These are phyloP conservation scores for Scorias spongiosa DNA, from an alignment of 2,329 filamentous ascomycete species.

Conservation along the genomic window DNA sequence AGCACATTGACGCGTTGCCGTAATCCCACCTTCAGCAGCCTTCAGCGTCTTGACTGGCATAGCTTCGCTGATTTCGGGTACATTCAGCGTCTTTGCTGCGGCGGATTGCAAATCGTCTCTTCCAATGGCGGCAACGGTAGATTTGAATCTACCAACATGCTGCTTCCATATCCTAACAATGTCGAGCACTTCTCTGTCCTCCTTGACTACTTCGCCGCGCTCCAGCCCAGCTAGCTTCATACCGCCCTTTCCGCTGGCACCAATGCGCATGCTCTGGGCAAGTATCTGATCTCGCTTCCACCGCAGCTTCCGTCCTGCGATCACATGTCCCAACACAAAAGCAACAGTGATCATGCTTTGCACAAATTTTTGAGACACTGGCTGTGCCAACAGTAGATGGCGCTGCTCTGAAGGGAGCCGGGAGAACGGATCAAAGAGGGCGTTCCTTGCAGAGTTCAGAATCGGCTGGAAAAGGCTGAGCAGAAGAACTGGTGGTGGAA, in stretches of 20 bases:
- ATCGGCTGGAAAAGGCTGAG: conserved; percentile 61
- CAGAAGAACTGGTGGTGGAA: conserved; percentile 75
- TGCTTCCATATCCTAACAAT: conserved; percentile 60
- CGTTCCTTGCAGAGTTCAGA: conserved; percentile 48
- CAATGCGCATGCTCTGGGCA: conserved; percentile 76
- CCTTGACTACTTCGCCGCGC: conserved; percentile 64
- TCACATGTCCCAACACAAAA: conserved; percentile 58
- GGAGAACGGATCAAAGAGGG: conserved; percentile 50
- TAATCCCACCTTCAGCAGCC: conserved; percentile 49
- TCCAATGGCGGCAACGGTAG: conserved; percentile 48
- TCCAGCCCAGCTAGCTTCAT: conserved; percentile 89
- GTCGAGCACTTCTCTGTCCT: conserved; percentile 73
- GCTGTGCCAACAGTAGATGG: conserved; percentile 45
- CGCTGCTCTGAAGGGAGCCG: conserved; percentile 34
- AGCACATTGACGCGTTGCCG: conserved; percentile 60
- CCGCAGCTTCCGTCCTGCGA: conserved; percentile 69
- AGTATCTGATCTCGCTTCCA: conserved; percentile 85
- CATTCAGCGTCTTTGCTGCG: conserved; percentile 18
- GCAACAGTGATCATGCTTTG: conserved; percentile 47
- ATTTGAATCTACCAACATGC: conserved; percentile 58
- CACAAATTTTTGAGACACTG: conserved; percentile 47
- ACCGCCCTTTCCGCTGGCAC: conserved; percentile 50
- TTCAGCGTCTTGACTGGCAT: conserved; percentile 52
- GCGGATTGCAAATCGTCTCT: conserved; percentile 34
- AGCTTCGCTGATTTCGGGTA: conserved; percentile 59